Percentiles rank a stretch among this genome's conserved stretches.
Evolutionary conservation across 2,329 filamentous ascomycete species (phyloP).

Genomic region (Xylariaceae sp.): DNA sequence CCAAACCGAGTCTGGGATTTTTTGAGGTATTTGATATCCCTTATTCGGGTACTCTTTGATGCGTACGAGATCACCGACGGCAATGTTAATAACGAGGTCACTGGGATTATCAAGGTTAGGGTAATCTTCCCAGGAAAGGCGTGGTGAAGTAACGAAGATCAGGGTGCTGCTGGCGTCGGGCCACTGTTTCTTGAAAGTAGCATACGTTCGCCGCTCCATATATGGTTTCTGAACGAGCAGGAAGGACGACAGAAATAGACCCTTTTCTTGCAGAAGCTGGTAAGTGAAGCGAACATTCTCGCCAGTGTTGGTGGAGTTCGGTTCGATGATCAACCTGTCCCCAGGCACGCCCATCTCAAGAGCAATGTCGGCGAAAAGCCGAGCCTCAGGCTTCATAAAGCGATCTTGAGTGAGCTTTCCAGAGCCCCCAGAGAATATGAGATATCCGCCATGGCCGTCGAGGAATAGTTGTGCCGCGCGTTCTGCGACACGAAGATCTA

Average conservation of each 20-base stretch:
- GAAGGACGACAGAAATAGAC: slow-evolving; percentile 29
- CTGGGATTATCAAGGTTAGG: slow-evolving; percentile 38
- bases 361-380: slow-evolving; percentile 40
- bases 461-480: slow-evolving; percentile 41
- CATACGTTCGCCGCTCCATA: slow-evolving; percentile 44
- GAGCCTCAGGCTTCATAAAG: slow-evolving; percentile 40
- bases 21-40: slow-evolving; percentile 42
- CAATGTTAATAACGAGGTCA: slow-evolving; percentile 41
- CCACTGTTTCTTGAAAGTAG: slow-evolving; percentile 46
- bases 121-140: slow-evolving; percentile 37
- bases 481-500: slow-evolving; percentile 41
- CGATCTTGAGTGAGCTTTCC: slow-evolving; percentile 38
- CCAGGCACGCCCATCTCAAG: slow-evolving; percentile 36
- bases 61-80: slow-evolving; percentile 42
- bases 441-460: slow-evolving; percentile 33
- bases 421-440: slow-evolving; percentile 43
- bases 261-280: slow-evolving; percentile 29
- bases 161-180: slow-evolving; percentile 28
- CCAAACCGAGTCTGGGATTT: slow-evolving; percentile 40
- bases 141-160: slow-evolving; percentile 40
- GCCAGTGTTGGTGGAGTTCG: slow-evolving; percentile 41
- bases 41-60: slow-evolving; percentile 40
- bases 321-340: slow-evolving; percentile 37
- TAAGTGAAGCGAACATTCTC: slow-evolving; percentile 45
- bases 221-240: slow-evolving; percentile 47